Evolutionary conservation across 371 early-diverging fungal genomes (phyloP), one percentile per base, ranked within the genome.

Genomic region (Syncephalastrum sp.): DNA sequence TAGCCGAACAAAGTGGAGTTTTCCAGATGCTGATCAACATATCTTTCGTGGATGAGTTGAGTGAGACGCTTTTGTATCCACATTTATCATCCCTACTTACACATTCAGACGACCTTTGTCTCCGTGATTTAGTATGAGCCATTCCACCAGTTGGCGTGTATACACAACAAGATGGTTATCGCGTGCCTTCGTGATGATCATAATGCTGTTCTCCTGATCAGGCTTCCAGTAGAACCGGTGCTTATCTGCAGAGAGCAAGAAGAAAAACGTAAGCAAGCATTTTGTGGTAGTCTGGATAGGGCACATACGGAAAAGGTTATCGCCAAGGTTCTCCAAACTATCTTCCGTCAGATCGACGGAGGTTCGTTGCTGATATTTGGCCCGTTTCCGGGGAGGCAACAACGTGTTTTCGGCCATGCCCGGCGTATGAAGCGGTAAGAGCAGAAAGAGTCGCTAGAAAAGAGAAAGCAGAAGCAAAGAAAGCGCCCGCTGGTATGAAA

Each of bases 131-230:
- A 3, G 91, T 80, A 91, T 77, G 29, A 96, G 82, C 88, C 89
- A 92, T 12, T 82, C 46, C 0, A 93, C 86, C 51, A 94, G 67
- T 25, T 93, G 88, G 1, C 90, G 77, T 15, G 96, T 93, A 61
- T 88, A 69, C 25, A 69, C 66, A 10, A 94, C 75, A 13, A 96
- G 74, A 7, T 79, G 77, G 14, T 72, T 63, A 70, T 95, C 95
- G 41, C 88, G 85, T 19, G 91, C 84, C 68, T 96, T 96, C 8
- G 94, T 93, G 23, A 96, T 93, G 42, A 96, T 82, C 85, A 96
- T 84, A 16, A 90, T 82, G 38, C 6, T 33, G 10, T 33, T 33
- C 8, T 33, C 38, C 8, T 33, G 38, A 10, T 33, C 38, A 10
- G 38, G 38, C 8, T 33, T 33, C 38, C 38, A 33, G 38, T 10